Evolutionary conservation across 202 grass and related monocot genomes (phyloP).

Genomic region (Eragrostis tef): DNA sequence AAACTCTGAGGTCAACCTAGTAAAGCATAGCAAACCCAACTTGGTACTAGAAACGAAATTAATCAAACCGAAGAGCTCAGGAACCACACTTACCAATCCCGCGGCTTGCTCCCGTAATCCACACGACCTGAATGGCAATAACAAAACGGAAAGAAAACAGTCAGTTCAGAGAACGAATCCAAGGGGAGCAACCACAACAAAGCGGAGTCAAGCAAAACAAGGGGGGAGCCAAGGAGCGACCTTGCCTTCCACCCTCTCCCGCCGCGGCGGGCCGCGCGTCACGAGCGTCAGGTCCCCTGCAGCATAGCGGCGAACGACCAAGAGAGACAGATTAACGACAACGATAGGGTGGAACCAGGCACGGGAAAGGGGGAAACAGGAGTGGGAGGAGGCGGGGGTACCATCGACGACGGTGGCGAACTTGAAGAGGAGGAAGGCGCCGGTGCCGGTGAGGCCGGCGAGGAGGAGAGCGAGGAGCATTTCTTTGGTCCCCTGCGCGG

Average conservation of each 20-base stretch:
- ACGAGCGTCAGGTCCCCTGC: slow-evolving; percentile 90
- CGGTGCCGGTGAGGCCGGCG: slow-evolving; percentile 44
- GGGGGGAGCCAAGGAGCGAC: slow-evolving; percentile 38
- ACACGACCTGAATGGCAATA: slow-evolving; percentile 68
- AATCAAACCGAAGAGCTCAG: slow-evolving; percentile 20
- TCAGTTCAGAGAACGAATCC: slow-evolving; percentile 32
- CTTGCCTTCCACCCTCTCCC: slow-evolving; percentile 81
- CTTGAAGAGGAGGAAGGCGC: slow-evolving; percentile 59
- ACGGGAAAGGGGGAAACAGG: not conserved
- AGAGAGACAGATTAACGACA: not conserved
- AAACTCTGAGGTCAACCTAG: not conserved
- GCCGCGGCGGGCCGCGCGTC: slow-evolving; percentile 61
- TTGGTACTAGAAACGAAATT: not conserved
- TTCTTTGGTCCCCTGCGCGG: not conserved
- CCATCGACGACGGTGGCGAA: slow-evolving; percentile 81
- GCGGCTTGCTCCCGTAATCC: slow-evolving; percentile 92
- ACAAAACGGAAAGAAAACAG: not conserved
- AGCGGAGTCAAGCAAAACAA: not conserved
- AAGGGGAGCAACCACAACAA: not conserved
- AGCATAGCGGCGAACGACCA: slow-evolving; percentile 28
- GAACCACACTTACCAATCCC: slow-evolving; percentile 73
- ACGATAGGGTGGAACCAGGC: not conserved
- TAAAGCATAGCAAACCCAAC: not conserved
- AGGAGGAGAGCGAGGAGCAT: slow-evolving; percentile 52
- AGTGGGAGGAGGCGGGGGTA: slow-evolving; percentile 12